Evolutionary conservation across 2,329 filamentous ascomycete species (phyloP).

Genomic region (Kalmusia sp.): DNA sequence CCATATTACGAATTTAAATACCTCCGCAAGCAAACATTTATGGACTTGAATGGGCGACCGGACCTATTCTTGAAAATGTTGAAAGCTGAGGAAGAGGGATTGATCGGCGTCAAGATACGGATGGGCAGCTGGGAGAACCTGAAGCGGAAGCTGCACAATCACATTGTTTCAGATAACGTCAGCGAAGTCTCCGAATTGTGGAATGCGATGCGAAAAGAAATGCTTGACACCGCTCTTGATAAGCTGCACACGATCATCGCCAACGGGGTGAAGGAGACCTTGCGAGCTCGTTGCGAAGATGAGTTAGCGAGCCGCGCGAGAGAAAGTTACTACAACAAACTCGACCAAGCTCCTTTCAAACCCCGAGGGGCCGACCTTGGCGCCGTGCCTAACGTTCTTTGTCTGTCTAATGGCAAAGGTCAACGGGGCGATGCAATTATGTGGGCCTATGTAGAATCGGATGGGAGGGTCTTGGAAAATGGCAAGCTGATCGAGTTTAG

Average conservation of each 20-base stretch:
- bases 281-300: conserved; percentile 93
- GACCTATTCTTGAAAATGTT: conserved; percentile 97
- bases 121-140: conserved; percentile 80
- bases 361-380: conserved; percentile 91
- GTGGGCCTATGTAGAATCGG: conserved; percentile 94
- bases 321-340: conserved; percentile 84
- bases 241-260: conserved; percentile 86
- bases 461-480: conserved; percentile 86
- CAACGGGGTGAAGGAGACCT: conserved; percentile 91
- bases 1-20: conserved; percentile 99
- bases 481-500: conserved; percentile 85
- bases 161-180: conserved; percentile 94
- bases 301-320: conserved; percentile 87
- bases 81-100: conserved; percentile 91
- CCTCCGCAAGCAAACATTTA: conserved; percentile 84
- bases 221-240: conserved; percentile 79
- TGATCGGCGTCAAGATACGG: conserved; percentile 83
- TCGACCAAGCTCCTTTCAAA: conserved; percentile 96
- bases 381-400: conserved; percentile 84
- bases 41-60: conserved; percentile 80
- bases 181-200: conserved; percentile 94
- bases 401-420: conserved; percentile 85
- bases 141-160: conserved; percentile 75
- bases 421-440: conserved; percentile 80
- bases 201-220: conserved; percentile 86